Conservation (phyloP, 1,284 basidiomycete genomes). For the Apiotrichum akiyoshidainum region DNA sequence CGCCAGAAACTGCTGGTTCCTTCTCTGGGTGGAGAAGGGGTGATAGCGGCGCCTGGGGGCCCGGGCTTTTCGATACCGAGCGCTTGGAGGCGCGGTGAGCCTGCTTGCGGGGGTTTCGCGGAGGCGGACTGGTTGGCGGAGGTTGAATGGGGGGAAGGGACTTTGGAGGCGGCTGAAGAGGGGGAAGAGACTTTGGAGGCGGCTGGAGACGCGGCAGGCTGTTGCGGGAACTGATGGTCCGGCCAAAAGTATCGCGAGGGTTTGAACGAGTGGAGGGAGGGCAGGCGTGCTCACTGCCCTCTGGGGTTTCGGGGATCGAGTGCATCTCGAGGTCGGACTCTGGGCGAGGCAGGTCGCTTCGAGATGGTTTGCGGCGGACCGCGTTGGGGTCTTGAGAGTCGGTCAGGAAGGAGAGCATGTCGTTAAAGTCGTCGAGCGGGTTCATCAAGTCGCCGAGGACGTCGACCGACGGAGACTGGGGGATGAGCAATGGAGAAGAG, state of each 20-base stretch:
- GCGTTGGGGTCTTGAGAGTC: neutral
- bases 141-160: neutral
- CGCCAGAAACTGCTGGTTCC: neutral
- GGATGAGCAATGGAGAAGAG: neutral
- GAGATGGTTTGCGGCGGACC: no score
- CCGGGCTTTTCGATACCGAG: neutral
- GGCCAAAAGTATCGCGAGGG: neutral
- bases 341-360: neutral
- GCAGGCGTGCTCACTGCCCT: neutral
- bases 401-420: neutral
- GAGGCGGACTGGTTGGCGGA: neutral
- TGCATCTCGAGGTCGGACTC: neutral
- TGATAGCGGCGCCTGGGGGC: neutral
- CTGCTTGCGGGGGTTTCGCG: neutral
- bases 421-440: neutral
- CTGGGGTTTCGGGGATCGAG: neutral
- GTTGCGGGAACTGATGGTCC: neutral
- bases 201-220: neutral
- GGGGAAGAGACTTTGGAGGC: neutral
- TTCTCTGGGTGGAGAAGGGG: neutral
- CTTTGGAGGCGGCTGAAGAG: neutral
- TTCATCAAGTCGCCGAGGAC: neutral
- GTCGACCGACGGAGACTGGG: neutral
- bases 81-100: neutral
- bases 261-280: neutral